Base-by-base conservation (phyloP, 352 stramenopile species). In the Globisporangium uncinulatum region DNA sequence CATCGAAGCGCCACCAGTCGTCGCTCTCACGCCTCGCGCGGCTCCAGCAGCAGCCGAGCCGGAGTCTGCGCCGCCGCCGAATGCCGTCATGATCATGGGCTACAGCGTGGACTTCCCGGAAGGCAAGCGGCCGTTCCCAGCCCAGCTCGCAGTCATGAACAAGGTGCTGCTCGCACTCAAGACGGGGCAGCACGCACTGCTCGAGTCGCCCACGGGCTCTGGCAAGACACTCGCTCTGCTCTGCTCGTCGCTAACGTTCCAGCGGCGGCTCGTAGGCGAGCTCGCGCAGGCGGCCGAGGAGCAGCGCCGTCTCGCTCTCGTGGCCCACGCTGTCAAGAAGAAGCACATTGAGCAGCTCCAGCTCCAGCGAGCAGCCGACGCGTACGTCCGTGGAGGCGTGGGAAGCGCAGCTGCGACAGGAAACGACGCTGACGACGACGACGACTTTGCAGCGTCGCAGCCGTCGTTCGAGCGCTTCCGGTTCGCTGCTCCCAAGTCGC, bases 81-180 rank as follows among this genome's bases (percentile, higher is more conserved):
- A 61, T 14, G 56, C 60, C 10, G 65, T 89, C 51, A 78, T 93
- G 74, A 87, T 95, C 65, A 93, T 92, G 82, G 86, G 86, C 54
- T 92, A 92, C 75, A 72, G 65, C 53, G 80, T 95, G 10, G 77
- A 69, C 39, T 95, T 95, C 59, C 82, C 86, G 0, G 62, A 66
- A 13, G 83, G 82, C 56, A 95, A 94, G 70, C 71, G 70, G 57
- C 86, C 86, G 53, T 95, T 95, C 59, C 83, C 86, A 3, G 81
- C 86, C 43, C 86, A 95, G 58, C 62, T 95, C 31, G 84, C 82
- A 1, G 84, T 95, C 39, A 95, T 95, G 86, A 92, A 75, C 67
- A 92, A 92, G 48, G 83, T 92, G 54, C 57, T 95, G 39, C 59
- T 79, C 37, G 85, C 86, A 46, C 71, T 95, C 43, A 93, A 94